A percentile compares a stretch with the other conserved stretches of the same genome.
These are phyloP conservation scores for Rhododendron molle DNA, from an alignment of 148 eudicot species.

Conservation along the genomic window DNA sequence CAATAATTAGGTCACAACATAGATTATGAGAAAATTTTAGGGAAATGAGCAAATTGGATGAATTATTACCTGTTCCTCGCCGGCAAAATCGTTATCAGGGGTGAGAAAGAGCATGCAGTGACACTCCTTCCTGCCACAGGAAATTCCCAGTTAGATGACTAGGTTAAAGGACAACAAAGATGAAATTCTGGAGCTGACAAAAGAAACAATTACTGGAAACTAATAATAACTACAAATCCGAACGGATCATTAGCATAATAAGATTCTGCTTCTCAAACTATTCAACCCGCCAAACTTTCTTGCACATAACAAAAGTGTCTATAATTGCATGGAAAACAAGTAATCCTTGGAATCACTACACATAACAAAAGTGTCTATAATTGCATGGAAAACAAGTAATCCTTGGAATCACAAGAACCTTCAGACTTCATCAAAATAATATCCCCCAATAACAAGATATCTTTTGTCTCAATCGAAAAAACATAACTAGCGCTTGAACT, in stretches of 20 bases:
- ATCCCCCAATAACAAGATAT: not conserved
- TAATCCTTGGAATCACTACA: not conserved
- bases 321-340: not conserved
- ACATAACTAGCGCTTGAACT: not conserved
- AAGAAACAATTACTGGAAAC: not conserved
- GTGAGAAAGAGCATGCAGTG: constrained; percentile 99
- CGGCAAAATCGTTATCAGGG: constrained; percentile 93
- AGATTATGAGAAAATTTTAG: not conserved
- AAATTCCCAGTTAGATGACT: constrained; percentile 6
- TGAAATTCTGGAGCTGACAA: not conserved
- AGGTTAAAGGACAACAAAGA: not conserved
- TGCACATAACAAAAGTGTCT: not conserved
- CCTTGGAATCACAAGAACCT: not conserved
- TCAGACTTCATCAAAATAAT: not conserved
- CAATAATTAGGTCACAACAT: not conserved
- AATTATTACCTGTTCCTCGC: constrained; percentile 72
- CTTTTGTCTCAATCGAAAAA: not conserved
- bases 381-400: not conserved
- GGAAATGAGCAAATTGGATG: not conserved
- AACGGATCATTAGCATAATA: not conserved
- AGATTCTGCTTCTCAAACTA: not conserved
- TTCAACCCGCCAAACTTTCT: not conserved
- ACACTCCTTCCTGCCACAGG: constrained; percentile 81
- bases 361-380: not conserved
- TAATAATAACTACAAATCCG: not conserved